Conservation (phyloP, 2,329 filamentous ascomycete species). For the Fusarium sp. region DNA sequence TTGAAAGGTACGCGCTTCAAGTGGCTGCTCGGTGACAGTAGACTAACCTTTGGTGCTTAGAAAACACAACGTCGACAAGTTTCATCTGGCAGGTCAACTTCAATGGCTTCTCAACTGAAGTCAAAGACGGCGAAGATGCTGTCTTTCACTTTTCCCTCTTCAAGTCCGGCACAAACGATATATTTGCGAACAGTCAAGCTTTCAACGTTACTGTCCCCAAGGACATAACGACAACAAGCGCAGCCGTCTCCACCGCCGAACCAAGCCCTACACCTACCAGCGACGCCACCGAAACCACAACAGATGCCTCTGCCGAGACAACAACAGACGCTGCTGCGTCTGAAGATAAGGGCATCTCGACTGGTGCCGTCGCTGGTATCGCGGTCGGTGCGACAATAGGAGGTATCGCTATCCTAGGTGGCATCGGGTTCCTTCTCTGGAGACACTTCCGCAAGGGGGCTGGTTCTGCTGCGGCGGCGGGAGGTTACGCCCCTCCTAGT, state of each 20-base stretch:
- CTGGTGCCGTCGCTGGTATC: conserved; percentile 43
- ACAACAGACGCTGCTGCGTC: not conserved
- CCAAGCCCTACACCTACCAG: conserved; percentile 9
- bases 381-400: conserved; percentile 42
- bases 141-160: conserved; percentile 39
- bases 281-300: conserved; percentile 4
- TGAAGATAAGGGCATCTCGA: conserved; percentile 21
- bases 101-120: conserved; percentile 16
- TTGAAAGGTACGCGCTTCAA: not conserved
- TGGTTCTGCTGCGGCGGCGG: not conserved
- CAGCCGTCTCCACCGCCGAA: not conserved
- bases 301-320: not conserved
- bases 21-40: rapidly evolving
- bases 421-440: conserved; percentile 42
- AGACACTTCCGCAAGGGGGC: conserved; percentile 26
- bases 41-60: conserved; percentile 23
- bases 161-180: conserved; percentile 17
- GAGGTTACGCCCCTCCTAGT: conserved; percentile 10
- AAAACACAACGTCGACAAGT: conserved; percentile 37
- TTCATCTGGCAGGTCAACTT: conserved; percentile 39
- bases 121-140: conserved; percentile 21
- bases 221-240: conserved; percentile 10
- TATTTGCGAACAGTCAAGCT: conserved; percentile 26
- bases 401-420: conserved; percentile 31
- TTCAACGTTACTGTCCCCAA: conserved; percentile 40